Conservation (phyloP, 1,284 basidiomycete species). For the Sporisorium iseilematis-ciliati region DNA sequence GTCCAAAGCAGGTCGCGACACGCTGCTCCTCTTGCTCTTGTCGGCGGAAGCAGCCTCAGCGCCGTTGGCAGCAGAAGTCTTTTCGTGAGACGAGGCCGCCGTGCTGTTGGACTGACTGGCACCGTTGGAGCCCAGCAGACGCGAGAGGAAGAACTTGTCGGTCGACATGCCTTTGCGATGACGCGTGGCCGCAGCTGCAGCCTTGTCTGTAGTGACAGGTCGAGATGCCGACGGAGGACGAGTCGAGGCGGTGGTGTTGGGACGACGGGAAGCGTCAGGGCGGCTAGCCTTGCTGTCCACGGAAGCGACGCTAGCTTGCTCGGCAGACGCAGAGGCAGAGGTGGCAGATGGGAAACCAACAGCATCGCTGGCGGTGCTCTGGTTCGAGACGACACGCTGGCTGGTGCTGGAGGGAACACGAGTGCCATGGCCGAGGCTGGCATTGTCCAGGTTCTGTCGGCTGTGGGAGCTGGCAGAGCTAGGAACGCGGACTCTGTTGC, state of each 20-base stretch:
- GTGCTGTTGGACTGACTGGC: constrained; percentile 15
- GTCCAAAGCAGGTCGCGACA: constrained; percentile 25
- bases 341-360: constrained; percentile 39
- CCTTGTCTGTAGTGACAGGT: constrained; percentile 13
- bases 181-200: constrained; percentile 31
- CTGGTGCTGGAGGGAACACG: constrained; percentile 16
- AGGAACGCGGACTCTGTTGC: constrained; percentile 21
- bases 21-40: constrained; percentile 44
- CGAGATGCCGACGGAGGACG: constrained; percentile 24
- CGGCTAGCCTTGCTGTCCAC: constrained; percentile 5
- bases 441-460: constrained; percentile 10
- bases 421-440: constrained; percentile 1
- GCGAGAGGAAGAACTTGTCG: constrained; percentile 62
- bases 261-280: constrained; percentile 13
- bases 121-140: constrained; percentile 47
- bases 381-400: constrained; percentile 31
- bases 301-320: constrained; percentile 12
- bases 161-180: constrained; percentile 66
- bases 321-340: constrained; percentile 10
- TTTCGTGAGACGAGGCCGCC: constrained; percentile 2
- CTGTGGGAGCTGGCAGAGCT: constrained; percentile 27
- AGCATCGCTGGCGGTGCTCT: constrained; percentile 23
- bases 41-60: constrained; percentile 15
- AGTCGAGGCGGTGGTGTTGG: constrained; percentile 4
- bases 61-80: constrained; percentile 5